Percentiles rank a stretch among this genome's conserved stretches.
phyloP scores from a whole-genome alignment of 768 basidiomycete genomes.

The Panellus pusillus region DNA sequence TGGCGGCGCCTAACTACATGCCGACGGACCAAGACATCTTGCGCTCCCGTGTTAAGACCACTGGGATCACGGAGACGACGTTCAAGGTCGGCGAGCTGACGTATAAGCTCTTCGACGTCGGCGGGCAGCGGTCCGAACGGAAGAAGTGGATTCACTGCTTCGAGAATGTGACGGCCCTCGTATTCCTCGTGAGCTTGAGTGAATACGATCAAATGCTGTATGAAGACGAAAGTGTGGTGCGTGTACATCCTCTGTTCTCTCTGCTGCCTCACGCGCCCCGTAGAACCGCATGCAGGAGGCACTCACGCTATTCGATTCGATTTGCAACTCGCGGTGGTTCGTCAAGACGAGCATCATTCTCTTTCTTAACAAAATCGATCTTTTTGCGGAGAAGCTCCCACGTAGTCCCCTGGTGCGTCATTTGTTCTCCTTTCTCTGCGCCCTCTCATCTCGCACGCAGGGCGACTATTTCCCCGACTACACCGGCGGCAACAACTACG shows the following conservation, averaged over 20 bases:
- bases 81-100: slow-evolving; percentile 4
- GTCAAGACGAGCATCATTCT: not conserved
- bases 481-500: slow-evolving; percentile 51
- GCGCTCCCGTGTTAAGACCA: slow-evolving; percentile 1
- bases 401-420: not conserved
- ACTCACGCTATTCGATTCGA: too few relatives aligned
- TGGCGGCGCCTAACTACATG: slow-evolving; percentile 1
- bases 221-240: too few relatives aligned
- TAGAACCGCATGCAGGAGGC: too few relatives aligned
- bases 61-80: slow-evolving; percentile 2
- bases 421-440: not conserved
- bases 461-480: not conserved
- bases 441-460: not conserved
- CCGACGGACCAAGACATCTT: not conserved
- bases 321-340: too few relatives aligned
- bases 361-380: not conserved
- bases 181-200: not conserved
- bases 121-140: too few relatives aligned
- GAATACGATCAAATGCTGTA: too few relatives aligned
- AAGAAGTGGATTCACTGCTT: not conserved
- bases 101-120: slow-evolving; percentile 3
- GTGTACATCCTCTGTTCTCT: too few relatives aligned
- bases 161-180: not conserved
- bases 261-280: too few relatives aligned
- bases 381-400: not conserved